These are phyloP conservation scores for Lepraria neglecta DNA, from an alignment of 495 filamentous ascomycete species.

Conservation along the genomic window DNA sequence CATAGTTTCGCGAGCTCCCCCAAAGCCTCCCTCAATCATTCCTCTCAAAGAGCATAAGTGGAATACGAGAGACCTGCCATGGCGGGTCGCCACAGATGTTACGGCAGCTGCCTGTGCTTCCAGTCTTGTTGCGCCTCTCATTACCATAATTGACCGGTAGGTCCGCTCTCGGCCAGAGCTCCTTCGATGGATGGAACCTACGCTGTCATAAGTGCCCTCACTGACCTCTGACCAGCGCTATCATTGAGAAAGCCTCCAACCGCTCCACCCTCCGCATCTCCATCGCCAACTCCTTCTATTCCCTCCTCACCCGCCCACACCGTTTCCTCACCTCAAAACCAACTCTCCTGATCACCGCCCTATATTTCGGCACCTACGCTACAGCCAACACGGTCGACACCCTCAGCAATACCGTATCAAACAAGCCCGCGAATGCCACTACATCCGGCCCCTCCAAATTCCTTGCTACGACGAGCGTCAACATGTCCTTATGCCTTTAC, in stretches of 20 bases:
- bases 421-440: slow-evolving; percentile 50
- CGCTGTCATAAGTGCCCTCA: not conserved
- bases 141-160: slow-evolving; percentile 88
- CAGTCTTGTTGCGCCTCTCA: slow-evolving; percentile 76
- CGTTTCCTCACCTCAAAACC: slow-evolving; percentile 69
- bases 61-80: slow-evolving; percentile 69
- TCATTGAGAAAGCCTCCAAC: slow-evolving; percentile 93
- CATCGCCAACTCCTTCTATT: slow-evolving; percentile 54
- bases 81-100: slow-evolving; percentile 66
- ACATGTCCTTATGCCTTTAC: slow-evolving; percentile 85
- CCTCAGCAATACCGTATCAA: slow-evolving; percentile 55
- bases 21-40: slow-evolving; percentile 5
- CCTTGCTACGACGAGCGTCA: slow-evolving; percentile 70
- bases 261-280: slow-evolving; percentile 62
- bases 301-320: slow-evolving; percentile 62
- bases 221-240: slow-evolving; percentile 53
- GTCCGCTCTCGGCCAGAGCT: not conserved
- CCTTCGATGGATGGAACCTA: not conserved
- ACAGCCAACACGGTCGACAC: slow-evolving; percentile 89
- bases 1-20: slow-evolving; percentile 11
- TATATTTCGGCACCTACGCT: slow-evolving; percentile 88
- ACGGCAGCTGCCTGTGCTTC: slow-evolving; percentile 69
- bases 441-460: slow-evolving; percentile 79
- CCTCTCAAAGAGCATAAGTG: slow-evolving; percentile 43
- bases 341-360: slow-evolving; percentile 76